A percentile compares a stretch with the other conserved stretches of the same genome.
Conservation (phyloP, 2,329 filamentous ascomycete genomes). For the Paracoccidioides lutzii region DNA sequence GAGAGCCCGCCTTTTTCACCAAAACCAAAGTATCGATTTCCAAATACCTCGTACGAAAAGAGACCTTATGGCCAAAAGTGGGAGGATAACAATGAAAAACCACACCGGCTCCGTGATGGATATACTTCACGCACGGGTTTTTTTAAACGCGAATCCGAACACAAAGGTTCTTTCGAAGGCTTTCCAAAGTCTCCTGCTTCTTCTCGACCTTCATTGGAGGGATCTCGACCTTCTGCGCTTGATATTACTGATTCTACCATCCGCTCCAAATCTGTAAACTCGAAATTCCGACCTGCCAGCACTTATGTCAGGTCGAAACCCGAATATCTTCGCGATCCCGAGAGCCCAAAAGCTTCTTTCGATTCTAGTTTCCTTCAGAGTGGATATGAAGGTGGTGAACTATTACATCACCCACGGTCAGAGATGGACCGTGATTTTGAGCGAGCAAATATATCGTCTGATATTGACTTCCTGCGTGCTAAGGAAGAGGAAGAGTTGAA, state of each 20-base stretch:
- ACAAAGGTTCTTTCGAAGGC: slow-evolving; percentile 36
- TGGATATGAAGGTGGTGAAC: slow-evolving; percentile 25
- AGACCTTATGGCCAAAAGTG: slow-evolving; percentile 40
- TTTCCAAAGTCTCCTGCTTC: slow-evolving; percentile 43
- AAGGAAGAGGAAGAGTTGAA: slow-evolving; percentile 55
- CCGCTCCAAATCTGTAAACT: slow-evolving; percentile 51
- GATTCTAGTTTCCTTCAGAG: slow-evolving; percentile 19
- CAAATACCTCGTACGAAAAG: slow-evolving; percentile 31
- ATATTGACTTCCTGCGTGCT: slow-evolving; percentile 68
- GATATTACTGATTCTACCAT: slow-evolving; percentile 48
- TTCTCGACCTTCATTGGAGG: slow-evolving; percentile 58
- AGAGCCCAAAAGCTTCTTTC: slow-evolving; percentile 39
- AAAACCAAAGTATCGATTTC: slow-evolving; percentile 43
- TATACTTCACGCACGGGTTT: slow-evolving; percentile 1
- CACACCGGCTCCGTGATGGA: slow-evolving; percentile 5
- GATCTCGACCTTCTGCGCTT: slow-evolving; percentile 45
- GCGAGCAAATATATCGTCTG: slow-evolving; percentile 54
- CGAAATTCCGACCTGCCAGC: slow-evolving; percentile 62
- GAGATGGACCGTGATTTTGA: slow-evolving; percentile 25
- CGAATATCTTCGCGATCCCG: slow-evolving; percentile 68
- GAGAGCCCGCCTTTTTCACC: slow-evolving; percentile 19
- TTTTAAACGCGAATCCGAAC: slow-evolving; percentile 26
- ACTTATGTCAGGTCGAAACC: slow-evolving; percentile 72
- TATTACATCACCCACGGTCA: slow-evolving; percentile 22
- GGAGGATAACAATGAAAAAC: slow-evolving; percentile 10